Percentiles rank a stretch among this genome's conserved stretches.
Evolutionary conservation across 2,329 filamentous ascomycete species (phyloP).

Genomic region (Fusarium pseudocircinatum): DNA sequence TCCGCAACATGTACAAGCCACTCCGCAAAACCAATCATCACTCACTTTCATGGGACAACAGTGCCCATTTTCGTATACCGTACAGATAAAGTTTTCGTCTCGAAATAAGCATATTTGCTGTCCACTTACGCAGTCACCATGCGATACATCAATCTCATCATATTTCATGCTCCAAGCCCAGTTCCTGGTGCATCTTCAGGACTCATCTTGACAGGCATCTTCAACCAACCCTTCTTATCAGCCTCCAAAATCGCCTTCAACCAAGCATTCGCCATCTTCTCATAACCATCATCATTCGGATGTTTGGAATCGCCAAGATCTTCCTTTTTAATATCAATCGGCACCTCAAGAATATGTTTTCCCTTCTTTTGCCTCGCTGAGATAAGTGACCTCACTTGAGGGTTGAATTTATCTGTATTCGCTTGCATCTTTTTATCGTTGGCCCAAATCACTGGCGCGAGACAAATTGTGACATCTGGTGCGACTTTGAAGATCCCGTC

Average conservation of each 20-base stretch:
- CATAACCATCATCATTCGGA: constrained; percentile 27
- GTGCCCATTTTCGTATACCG: neutral
- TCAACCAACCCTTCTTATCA: constrained; percentile 21
- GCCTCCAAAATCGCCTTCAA: constrained; percentile 20
- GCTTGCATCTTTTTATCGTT: constrained; percentile 21
- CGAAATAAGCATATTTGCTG: neutral
- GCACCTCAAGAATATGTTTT: constrained; percentile 17
- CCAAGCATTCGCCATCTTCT: constrained; percentile 33
- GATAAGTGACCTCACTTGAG: constrained; percentile 8
- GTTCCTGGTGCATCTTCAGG: constrained; percentile 12
- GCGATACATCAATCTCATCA: no score
- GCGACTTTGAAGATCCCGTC: constrained; percentile 24
- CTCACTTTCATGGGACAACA: neutral
- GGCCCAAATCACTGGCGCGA: constrained; percentile 31
- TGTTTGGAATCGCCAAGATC: constrained; percentile 26
- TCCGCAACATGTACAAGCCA: neutral
- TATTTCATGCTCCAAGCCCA: neutral
- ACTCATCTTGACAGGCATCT: constrained; percentile 14
- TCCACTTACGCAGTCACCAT: neutral
- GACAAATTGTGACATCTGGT: constrained; percentile 16
- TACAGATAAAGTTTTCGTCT: neutral
- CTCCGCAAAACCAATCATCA: neutral
- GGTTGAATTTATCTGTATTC: constrained; percentile 27
- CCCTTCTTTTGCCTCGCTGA: neutral
- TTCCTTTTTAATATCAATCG: constrained; percentile 13